phyloP scores from a whole-genome alignment of 1,139 yeast genomes.

The Candida gigantensis region DNA sequence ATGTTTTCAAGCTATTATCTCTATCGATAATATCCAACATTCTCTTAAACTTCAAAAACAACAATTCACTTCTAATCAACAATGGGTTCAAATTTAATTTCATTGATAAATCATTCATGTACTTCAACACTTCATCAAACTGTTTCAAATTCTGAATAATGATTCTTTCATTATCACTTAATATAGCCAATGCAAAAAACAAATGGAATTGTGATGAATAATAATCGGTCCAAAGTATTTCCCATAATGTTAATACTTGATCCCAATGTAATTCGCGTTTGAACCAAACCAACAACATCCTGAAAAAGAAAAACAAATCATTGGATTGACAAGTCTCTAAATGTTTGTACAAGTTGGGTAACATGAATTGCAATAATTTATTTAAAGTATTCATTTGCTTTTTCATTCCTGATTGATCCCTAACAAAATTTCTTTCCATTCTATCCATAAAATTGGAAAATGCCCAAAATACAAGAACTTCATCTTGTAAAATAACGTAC shows the following conservation, averaged over 20 bases:
- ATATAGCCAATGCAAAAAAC: constrained; percentile 81
- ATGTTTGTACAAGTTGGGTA: constrained; percentile 82
- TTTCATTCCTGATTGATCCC: constrained; percentile 93
- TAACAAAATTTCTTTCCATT: constrained; percentile 90
- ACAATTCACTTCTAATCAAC: constrained; percentile 75
- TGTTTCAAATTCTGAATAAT: constrained; percentile 70
- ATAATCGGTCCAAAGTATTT: constrained; percentile 84
- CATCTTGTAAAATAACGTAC: constrained; percentile 77
- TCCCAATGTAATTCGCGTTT: constrained; percentile 88
- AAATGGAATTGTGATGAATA: constrained; percentile 84
- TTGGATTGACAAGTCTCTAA: constrained; percentile 84
- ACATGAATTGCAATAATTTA: constrained; percentile 82
- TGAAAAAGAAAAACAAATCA: constrained; percentile 87
- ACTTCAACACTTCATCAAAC: constrained; percentile 90
- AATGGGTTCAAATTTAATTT: constrained; percentile 72
- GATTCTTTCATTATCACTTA: constrained; percentile 82
- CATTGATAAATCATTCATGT: constrained; percentile 86
- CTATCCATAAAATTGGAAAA: constrained; percentile 87
- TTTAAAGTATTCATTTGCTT: constrained; percentile 81
- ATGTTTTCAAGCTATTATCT: constrained; percentile 35
- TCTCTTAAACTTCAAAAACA: constrained; percentile 76
- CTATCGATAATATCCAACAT: constrained; percentile 78
- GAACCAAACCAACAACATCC: constrained; percentile 94
- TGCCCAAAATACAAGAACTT: constrained; percentile 82
- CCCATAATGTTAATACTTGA: constrained; percentile 84